Percentiles rank a stretch among this genome's conserved stretches.
Conservation (phyloP, 441 rosid species). For the Arabidopsis hybrid region DNA sequence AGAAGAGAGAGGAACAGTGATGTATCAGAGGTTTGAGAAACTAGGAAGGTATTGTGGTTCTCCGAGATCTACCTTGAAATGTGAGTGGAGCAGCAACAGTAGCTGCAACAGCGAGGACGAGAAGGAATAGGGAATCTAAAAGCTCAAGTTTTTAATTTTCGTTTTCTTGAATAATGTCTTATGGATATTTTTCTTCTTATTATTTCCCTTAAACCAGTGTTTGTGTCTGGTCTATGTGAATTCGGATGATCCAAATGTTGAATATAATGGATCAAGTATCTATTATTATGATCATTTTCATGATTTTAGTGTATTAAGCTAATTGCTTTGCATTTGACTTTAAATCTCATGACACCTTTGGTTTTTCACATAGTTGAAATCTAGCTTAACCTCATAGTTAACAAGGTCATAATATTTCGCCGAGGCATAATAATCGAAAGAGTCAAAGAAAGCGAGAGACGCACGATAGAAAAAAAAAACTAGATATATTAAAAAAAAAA, state of each 20-base stretch:
- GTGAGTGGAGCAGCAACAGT: constrained; percentile 55
- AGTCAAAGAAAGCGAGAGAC: no score
- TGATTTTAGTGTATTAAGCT: neutral
- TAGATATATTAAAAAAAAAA: no score
- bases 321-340: neutral
- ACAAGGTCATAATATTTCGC: no score
- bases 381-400: neutral
- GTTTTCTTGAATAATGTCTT: constrained; percentile 6
- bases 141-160: neutral
- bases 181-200: neutral
- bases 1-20: constrained; percentile 48
- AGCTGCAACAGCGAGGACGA: constrained; percentile 59
- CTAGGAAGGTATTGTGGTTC: constrained; percentile 51
- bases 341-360: neutral
- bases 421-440: no score
- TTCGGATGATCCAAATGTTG: constrained; percentile 21
- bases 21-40: constrained; percentile 54
- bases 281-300: constrained; percentile 1
- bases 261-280: neutral
- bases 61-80: constrained; percentile 62
- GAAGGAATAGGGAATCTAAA: constrained; percentile 47
- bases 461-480: no score
- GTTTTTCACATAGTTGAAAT: neutral
- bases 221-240: constrained; percentile 21
- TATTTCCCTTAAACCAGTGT: constrained; percentile 4